phyloP scores from a whole-genome alignment of 2,329 filamentous ascomycete genomes.

The Eurotiales sp. region DNA sequence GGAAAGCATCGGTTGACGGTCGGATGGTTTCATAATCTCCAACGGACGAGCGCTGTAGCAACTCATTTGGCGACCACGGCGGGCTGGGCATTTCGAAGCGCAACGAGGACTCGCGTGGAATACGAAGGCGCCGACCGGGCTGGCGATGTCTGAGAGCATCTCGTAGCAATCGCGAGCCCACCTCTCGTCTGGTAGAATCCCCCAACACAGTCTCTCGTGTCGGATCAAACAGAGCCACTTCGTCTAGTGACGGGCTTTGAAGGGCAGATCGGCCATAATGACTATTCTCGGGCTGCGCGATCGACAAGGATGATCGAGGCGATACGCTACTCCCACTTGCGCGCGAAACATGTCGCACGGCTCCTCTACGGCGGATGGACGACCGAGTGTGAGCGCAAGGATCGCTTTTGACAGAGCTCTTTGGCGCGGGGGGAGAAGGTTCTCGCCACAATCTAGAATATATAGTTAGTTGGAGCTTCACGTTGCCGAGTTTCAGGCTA shows the following conservation, averaged over 20 bases:
- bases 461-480: constrained; percentile 5
- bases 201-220: constrained; percentile 1
- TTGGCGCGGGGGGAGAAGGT: constrained; percentile 45
- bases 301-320: constrained; percentile 28
- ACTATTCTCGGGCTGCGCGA: constrained; percentile 26
- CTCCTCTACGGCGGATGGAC: constrained; percentile 53
- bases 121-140: constrained; percentile 32
- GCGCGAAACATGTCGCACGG: constrained; percentile 31
- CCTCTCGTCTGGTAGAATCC: constrained; percentile 30
- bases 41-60: constrained; percentile 22
- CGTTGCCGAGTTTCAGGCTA: constrained; percentile 9
- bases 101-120: constrained; percentile 33
- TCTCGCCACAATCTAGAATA: constrained; percentile 53
- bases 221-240: constrained; percentile 22
- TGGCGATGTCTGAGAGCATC: constrained; percentile 33
- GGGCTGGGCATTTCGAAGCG: constrained; percentile 29
- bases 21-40: constrained; percentile 18
- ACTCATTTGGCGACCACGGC: constrained; percentile 25
- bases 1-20: constrained; percentile 20
- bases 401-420: constrained; percentile 49
- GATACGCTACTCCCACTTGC: constrained; percentile 21
- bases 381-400: constrained; percentile 52
- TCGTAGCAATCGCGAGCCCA: constrained; percentile 30
- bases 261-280: constrained; percentile 18
- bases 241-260: constrained; percentile 26